Percentiles rank a stretch among this genome's conserved stretches.
Conservation (phyloP, 768 basidiomycete genomes). For the Tricholoma saponaceum region DNA sequence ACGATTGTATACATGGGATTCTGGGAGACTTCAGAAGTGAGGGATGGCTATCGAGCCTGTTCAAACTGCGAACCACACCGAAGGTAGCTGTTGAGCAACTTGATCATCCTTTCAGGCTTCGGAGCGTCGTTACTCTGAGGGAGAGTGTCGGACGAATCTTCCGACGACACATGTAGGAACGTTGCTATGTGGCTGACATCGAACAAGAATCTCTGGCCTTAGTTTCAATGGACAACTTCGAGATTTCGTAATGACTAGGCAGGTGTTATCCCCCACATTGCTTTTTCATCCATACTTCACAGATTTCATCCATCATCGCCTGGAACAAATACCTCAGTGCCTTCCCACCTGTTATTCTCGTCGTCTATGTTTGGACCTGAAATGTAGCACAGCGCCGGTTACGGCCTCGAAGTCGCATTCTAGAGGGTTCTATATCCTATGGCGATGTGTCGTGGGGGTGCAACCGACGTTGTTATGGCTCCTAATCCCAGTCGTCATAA, state of each 20-base stretch:
- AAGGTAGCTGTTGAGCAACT: background rate
- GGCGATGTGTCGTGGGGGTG: too few species aligned
- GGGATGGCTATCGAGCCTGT: background rate
- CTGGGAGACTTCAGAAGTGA: background rate
- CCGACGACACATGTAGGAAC: background rate
- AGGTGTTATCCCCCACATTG: too few species aligned
- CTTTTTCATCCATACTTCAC: too few species aligned
- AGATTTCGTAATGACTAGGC: background rate
- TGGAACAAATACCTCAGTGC: too few species aligned
- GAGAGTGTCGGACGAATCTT: background rate
- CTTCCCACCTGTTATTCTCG: too few species aligned
- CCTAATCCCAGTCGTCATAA: too few species aligned
- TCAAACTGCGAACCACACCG: background rate
- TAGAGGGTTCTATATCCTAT: too few species aligned
- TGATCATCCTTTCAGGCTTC: background rate
- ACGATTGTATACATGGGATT: background rate
- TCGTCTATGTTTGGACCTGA: too few species aligned
- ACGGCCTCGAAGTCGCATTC: too few species aligned
- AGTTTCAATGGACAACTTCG: background rate
- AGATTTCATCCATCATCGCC: too few species aligned
- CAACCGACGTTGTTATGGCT: too few species aligned
- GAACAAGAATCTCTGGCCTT: background rate
- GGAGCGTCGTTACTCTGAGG: background rate
- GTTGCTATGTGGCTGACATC: background rate
- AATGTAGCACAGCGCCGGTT: too few species aligned